Conservation (phyloP, 768 basidiomycete genomes). For the Mycena vulgaris region DNA sequence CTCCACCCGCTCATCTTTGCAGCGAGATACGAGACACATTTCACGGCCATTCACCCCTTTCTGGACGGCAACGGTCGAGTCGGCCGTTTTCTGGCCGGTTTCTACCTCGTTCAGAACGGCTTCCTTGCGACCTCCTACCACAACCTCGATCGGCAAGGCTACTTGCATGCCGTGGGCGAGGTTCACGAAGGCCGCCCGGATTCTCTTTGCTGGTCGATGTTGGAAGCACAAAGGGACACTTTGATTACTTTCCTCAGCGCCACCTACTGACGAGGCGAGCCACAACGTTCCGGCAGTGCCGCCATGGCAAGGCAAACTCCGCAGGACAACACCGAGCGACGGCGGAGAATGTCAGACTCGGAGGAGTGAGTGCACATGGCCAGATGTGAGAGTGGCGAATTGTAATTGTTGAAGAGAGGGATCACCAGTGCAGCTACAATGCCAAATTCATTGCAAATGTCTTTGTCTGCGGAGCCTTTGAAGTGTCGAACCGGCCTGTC, state of each 20-base stretch:
- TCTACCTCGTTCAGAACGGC: background rate
- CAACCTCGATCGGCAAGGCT: conserved; percentile 8
- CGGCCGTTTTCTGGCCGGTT: conserved; percentile 6
- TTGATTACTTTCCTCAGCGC: conserved; percentile 4
- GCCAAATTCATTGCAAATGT: too few relatives aligned
- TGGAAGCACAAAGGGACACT: conserved; percentile 9
- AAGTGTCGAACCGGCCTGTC: too few relatives aligned
- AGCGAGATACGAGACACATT: background rate
- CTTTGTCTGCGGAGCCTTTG: too few relatives aligned
- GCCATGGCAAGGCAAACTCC: too few relatives aligned
- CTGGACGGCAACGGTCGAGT: conserved; percentile 1
- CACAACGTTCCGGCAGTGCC: too few relatives aligned
- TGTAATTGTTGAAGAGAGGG: too few relatives aligned
- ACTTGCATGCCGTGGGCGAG: conserved; percentile 7
- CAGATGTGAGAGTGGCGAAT: too few relatives aligned
- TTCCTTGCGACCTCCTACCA: conserved; percentile 3
- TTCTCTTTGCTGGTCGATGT: conserved; percentile 10
- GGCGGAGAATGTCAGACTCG: too few relatives aligned
- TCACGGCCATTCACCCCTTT: conserved; percentile 10
- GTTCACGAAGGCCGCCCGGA: conserved; percentile 18
- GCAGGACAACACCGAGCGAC: too few relatives aligned
- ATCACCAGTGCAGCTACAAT: too few relatives aligned
- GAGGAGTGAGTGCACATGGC: too few relatives aligned
- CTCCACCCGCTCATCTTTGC: conserved; percentile 17
- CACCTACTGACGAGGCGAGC: too few relatives aligned